A percentile compares a stretch with the other conserved stretches of the same genome.
These are phyloP conservation scores for Pinus tabuliformis DNA, from an alignment of 75 land plant species.

Conservation along the genomic window DNA sequence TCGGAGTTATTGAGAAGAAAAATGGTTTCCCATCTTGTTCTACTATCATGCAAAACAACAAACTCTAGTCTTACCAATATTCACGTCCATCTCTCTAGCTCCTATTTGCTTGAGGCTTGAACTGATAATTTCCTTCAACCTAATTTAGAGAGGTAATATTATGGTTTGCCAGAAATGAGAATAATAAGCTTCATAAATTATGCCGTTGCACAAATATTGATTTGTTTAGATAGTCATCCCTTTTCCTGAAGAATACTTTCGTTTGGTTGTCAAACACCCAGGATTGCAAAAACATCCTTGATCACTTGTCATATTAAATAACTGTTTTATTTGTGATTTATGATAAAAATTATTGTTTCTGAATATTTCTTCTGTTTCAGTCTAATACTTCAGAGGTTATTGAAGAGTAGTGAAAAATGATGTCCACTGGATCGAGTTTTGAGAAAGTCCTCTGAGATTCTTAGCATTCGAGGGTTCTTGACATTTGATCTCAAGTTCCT, in stretches of 20 bases:
- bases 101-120: too few species aligned
- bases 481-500: neutral
- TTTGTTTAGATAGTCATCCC: neutral
- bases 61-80: too few species aligned
- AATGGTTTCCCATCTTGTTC: too few species aligned
- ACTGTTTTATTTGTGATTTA: neutral
- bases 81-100: too few species aligned
- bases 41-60: too few species aligned
- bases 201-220: neutral
- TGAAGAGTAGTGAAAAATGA: neutral
- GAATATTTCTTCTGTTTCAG: neutral
- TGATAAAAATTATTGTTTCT: neutral
- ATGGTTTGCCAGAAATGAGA: too few species aligned
- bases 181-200: too few species aligned
- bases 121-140: too few species aligned
- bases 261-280: neutral
- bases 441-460: neutral
- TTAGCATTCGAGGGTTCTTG: neutral
- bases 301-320: neutral
- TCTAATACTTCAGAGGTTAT: slow-evolving; percentile 1
- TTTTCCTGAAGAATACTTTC: neutral
- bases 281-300: neutral
- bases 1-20: too few species aligned
- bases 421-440: neutral
- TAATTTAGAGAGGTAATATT: too few species aligned